phyloP scores from a whole-genome alignment of 257 asterid genomes.

The Leptodermis oblonga region DNA sequence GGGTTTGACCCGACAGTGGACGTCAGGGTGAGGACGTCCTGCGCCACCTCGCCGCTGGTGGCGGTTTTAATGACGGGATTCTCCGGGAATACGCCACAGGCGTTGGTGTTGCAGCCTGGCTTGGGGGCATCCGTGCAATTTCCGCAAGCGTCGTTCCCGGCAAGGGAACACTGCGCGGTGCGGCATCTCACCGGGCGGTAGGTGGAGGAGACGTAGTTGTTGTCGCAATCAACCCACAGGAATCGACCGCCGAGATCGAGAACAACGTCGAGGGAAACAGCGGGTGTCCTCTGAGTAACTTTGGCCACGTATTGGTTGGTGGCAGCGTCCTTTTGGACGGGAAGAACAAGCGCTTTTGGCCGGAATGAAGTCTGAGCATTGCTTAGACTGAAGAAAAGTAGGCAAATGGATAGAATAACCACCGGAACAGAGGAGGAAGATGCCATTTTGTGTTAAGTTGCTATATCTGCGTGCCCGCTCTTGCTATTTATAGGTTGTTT shows the following conservation, averaged over 20 bases:
- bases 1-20: neutral
- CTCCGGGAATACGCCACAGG: neutral
- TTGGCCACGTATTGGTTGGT: slow-evolving; percentile 1
- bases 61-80: neutral
- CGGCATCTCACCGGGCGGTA: slow-evolving; percentile 4
- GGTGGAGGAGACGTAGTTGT: neutral
- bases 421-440: neutral
- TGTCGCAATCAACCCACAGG: slow-evolving; percentile 5
- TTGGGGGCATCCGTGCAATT: neutral
- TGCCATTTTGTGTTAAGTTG: neutral
- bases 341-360: neutral
- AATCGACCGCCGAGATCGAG: neutral
- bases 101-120: slow-evolving; percentile 1
- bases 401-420: neutral
- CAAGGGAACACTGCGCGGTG: neutral
- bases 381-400: neutral
- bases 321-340: slow-evolving; percentile 3
- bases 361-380: slow-evolving; percentile 5
- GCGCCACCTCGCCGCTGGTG: slow-evolving; percentile 1
- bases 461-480: too few species aligned
- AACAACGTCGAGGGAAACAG: neutral
- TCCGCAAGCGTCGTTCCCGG: neutral
- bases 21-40: neutral
- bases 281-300: neutral
- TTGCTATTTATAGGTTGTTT: neutral